Evolutionary conservation across 352 stramenopile genomes (phyloP).

Genomic region (Hyaloperonospora brassicae): DNA sequence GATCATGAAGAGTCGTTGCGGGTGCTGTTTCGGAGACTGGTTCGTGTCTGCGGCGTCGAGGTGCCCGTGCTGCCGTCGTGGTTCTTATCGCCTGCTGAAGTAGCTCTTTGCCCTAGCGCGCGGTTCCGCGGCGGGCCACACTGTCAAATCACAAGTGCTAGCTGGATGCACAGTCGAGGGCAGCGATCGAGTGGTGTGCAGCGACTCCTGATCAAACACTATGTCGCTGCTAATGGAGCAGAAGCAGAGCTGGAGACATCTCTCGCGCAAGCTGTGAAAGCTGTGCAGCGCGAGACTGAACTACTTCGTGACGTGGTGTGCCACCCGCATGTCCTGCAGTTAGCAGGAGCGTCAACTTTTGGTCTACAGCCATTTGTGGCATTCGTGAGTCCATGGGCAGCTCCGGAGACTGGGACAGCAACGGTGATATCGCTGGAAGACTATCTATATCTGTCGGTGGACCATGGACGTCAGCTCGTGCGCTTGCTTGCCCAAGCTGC

Average conservation of each 20-base stretch:
- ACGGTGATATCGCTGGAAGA: conserved; percentile 46
- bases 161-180: conserved; percentile 22
- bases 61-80: conserved; percentile 38
- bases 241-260: conserved; percentile 2
- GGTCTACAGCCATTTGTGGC: conserved; percentile 39
- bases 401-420: conserved; percentile 19
- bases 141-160: conserved; percentile 26
- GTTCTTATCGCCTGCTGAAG: conserved; percentile 44
- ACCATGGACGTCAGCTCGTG: conserved; percentile 32
- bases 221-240: conserved; percentile 13
- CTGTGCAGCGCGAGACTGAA: conserved; percentile 32
- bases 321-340: conserved; percentile 46
- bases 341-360: conserved; percentile 48
- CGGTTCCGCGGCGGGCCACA: conserved; percentile 23
- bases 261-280: conserved; percentile 15
- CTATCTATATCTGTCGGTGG: conserved; percentile 37
- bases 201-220: conserved; percentile 40
- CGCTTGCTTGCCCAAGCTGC: conserved; percentile 42
- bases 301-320: conserved; percentile 32
- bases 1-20: conserved; percentile 38
- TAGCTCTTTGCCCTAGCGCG: conserved; percentile 14
- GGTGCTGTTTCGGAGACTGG: conserved; percentile 38
- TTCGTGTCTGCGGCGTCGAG: conserved; percentile 36
- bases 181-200: conserved; percentile 22
- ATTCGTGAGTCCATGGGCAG: conserved; percentile 37